A percentile compares a stretch with the other conserved stretches of the same genome.
Evolutionary conservation across 169 alveolate genomes (phyloP).

Genomic region (Theileria sp.): DNA sequence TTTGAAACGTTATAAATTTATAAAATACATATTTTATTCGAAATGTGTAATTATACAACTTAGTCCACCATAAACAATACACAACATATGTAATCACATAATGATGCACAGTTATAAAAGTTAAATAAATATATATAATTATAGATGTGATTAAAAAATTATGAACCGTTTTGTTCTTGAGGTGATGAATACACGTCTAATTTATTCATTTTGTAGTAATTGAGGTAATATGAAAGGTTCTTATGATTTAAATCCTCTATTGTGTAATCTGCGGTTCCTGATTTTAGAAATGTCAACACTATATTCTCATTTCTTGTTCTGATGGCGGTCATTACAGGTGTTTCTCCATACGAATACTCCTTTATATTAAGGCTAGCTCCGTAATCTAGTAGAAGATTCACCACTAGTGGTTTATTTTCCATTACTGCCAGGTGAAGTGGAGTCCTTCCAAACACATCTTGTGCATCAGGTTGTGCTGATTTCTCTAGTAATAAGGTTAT

Average conservation of each 20-base stretch:
- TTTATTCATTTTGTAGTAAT: not conserved
- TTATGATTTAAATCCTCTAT: constrained; percentile 62
- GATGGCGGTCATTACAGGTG: constrained; percentile 82
- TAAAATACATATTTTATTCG: not conserved
- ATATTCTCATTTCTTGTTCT: constrained; percentile 79
- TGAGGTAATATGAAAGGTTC: constrained; percentile 5
- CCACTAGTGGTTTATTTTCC: constrained; percentile 68
- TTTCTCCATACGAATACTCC: constrained; percentile 78
- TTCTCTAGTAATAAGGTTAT: constrained; percentile 57
- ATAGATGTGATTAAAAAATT: not conserved
- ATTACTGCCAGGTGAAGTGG: constrained; percentile 75
- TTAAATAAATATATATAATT: not conserved
- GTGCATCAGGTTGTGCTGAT: constrained; percentile 68
- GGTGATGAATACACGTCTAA: not conserved
- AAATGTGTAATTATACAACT: not conserved
- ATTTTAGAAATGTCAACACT: constrained; percentile 69
- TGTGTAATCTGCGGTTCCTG: constrained; percentile 41
- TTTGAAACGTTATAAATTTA: not conserved
- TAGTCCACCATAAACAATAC: not conserved
- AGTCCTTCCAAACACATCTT: constrained; percentile 67
- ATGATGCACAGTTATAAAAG: no score
- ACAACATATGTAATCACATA: not conserved
- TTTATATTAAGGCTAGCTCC: constrained; percentile 64
- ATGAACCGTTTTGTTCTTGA: not conserved
- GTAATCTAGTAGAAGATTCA: constrained; percentile 38